These are phyloP conservation scores for Neurospora sublineolata DNA, from an alignment of 495 filamentous ascomycete species.

Conservation along the genomic window DNA sequence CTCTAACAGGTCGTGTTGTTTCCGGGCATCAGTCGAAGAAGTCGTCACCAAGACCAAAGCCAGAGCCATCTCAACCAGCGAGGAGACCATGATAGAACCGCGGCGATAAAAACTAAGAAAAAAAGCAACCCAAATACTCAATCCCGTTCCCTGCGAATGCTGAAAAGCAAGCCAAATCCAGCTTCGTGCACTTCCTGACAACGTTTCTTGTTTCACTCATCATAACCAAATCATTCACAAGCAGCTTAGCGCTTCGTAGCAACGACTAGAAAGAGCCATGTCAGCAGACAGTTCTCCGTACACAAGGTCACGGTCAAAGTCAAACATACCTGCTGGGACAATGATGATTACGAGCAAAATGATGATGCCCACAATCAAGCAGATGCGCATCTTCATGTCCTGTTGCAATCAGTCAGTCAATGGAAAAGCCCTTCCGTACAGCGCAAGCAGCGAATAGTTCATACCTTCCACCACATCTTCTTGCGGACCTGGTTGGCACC, in stretches of 20 bases:
- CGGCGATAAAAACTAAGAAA: constrained; percentile 1
- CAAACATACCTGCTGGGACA: constrained; percentile 63
- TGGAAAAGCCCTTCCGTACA: not conserved
- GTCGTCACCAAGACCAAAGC: constrained; percentile 7
- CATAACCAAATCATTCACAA: constrained; percentile 8
- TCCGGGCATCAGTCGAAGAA: constrained; percentile 12
- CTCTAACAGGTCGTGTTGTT: not conserved
- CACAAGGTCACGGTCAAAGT: not conserved
- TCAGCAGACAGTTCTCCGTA: not conserved
- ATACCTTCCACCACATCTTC: constrained; percentile 60
- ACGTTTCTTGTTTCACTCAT: constrained; percentile 9
- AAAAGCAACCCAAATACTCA: constrained; percentile 23
- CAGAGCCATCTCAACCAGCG: constrained; percentile 5
- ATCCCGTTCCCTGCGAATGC: constrained; percentile 19
- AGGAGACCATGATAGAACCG: constrained; percentile 12
- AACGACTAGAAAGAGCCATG: constrained; percentile 15
- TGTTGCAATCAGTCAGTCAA: constrained; percentile 1
- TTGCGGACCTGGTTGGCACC: constrained; percentile 93
- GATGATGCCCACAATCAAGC: constrained; percentile 77
- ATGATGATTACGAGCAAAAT: constrained; percentile 86
- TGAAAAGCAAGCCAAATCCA: constrained; percentile 20
- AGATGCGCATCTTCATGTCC: constrained; percentile 99
- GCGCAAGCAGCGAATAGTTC: not conserved
- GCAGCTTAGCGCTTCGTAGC: constrained; percentile 13
- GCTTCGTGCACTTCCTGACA: constrained; percentile 15